These are phyloP conservation scores for Candida incommunis DNA, from an alignment of 805 yeast genomes.

Conservation along the genomic window DNA sequence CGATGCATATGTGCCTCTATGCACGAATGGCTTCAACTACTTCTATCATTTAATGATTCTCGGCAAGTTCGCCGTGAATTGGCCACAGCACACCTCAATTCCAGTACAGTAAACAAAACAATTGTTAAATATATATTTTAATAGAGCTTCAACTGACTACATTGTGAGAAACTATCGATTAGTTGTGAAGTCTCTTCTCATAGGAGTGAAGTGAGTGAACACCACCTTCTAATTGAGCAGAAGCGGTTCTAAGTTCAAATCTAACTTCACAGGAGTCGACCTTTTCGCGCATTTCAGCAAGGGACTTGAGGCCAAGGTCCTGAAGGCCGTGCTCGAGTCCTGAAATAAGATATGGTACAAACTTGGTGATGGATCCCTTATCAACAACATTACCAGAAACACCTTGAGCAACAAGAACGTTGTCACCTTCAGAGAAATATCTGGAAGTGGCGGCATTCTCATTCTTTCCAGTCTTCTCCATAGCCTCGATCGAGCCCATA, in stretches of 20 bases:
- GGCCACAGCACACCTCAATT: no score
- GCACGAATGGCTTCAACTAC: no score
- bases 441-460: constrained; percentile 98
- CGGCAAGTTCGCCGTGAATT: no score
- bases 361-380: constrained; percentile 89
- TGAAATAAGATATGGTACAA: constrained; percentile 82
- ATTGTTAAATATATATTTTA: no score
- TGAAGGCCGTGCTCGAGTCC: constrained; percentile 98
- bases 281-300: constrained; percentile 44
- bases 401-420: constrained; percentile 97
- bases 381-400: constrained; percentile 94
- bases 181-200: constrained; percentile 93
- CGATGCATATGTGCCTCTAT: no score
- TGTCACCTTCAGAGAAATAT: constrained; percentile 91
- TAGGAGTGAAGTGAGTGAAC: constrained; percentile 91
- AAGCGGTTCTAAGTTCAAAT: constrained; percentile 95
- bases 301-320: constrained; percentile 79
- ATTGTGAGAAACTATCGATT: no score
- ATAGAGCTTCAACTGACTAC: no score
- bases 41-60: no score
- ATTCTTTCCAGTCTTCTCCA: constrained; percentile 75
- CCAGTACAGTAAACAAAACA: no score
- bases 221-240: constrained; percentile 99
- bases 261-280: constrained; percentile 63
- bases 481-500: constrained; percentile 99